Evolutionary conservation across 2,329 filamentous ascomycete genomes (phyloP), one percentile per base, ranked within the genome.

Genomic region (Phialophora macrospora): DNA sequence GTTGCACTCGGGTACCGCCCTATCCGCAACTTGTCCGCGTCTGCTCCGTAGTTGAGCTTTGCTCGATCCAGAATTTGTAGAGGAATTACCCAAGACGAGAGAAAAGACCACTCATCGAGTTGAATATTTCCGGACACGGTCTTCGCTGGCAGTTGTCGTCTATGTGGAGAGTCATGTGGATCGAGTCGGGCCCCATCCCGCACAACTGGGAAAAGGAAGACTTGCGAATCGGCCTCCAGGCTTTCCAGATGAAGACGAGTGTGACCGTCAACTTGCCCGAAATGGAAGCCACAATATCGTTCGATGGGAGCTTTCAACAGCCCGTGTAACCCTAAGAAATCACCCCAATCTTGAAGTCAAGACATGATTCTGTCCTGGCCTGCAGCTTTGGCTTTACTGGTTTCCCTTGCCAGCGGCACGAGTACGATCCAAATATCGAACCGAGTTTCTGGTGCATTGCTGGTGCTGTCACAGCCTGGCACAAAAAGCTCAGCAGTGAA

Each of bases 111-210:
- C 17, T 41, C 38, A 17, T 6, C 38, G 7, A 44, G 17, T n/a
- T n/a, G 17, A 11, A 20, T 44, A 44, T 44, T 44, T 44, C 38
- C 38, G 17, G 38, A n/a, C 38, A 44, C 38, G 38, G 17, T 8
- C 38, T 44, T 8, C n/a, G 38, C 17, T 44, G 38, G 38, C 38
- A 44, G 3, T 5, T 44, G 14, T 44, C 17, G 38, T 44, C 14
- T n/a, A n/a, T 44, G 38, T 44, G 38, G 38, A n/a, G 38, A n/a
- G 38, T 44, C 38, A 44, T 44, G 38, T 44, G 38, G 38, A n/a
- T 44, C 38, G 17, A 44, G 6, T n/a, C 8, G 38, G n/a, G 17
- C 17, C 17, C 38, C 38, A 44, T 44, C 17, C 38, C 38, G 17
- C 38, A 44, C 17, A 44, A n/a, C 5, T 44, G 7, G 14, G 1